A percentile compares a stretch with the other conserved stretches of the same genome.
Evolutionary conservation across 2,329 filamentous ascomycete genomes (phyloP).

Genomic region (Alternaria sp.): DNA sequence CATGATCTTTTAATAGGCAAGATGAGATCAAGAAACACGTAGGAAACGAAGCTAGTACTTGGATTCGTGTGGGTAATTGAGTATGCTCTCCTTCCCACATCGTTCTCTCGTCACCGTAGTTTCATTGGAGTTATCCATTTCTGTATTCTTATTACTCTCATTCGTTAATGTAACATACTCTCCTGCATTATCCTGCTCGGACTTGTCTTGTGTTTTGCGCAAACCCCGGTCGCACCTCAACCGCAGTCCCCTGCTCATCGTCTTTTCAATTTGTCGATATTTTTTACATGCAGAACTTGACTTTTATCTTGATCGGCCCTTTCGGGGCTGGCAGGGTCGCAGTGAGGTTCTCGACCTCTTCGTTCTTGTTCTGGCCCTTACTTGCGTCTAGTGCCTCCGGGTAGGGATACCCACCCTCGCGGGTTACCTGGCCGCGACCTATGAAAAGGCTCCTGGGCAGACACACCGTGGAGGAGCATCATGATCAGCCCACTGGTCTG

Average conservation of each 20-base stretch:
- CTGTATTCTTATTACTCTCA: background rate
- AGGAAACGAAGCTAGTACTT: background rate
- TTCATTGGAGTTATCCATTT: background rate
- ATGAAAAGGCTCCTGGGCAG: background rate
- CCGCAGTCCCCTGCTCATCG: background rate
- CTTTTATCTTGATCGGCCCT: background rate
- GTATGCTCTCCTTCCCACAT: constrained; percentile 5
- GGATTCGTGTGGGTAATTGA: constrained; percentile 1
- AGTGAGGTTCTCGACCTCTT: background rate
- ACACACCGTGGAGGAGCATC: background rate
- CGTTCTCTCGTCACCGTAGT: constrained; percentile 4
- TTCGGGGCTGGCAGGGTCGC: background rate
- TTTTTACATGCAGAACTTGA: background rate
- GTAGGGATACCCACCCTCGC: background rate
- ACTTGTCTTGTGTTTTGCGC: background rate
- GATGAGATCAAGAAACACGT: background rate
- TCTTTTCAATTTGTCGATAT: background rate
- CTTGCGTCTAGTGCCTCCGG: background rate
- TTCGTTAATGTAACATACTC: constrained; percentile 18
- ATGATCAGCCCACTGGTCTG: constrained; percentile 1
- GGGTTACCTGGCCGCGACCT: background rate
- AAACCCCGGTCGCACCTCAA: background rate
- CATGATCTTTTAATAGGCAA: background rate
- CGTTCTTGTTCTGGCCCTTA: background rate
- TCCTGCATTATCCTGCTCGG: background rate